Percentiles rank a stretch among this genome's conserved stretches.
phyloP scores from a whole-genome alignment of 2,329 filamentous ascomycete species.

The Hortaea sp. region DNA sequence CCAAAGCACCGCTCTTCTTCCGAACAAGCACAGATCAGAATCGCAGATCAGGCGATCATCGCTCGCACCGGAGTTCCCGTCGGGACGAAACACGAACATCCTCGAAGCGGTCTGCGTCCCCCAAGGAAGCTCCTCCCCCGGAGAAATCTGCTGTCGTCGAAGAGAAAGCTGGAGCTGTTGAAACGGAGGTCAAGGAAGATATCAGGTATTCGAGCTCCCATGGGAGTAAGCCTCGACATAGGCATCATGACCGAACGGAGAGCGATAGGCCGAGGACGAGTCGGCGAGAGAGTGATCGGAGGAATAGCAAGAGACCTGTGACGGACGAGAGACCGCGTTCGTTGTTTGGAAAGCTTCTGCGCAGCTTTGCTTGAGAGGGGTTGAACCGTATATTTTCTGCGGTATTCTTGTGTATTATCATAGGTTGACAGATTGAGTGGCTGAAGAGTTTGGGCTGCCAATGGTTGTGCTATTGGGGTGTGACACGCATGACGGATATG shows the following conservation, averaged over 20 bases:
- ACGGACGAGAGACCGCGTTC: constrained; percentile 2
- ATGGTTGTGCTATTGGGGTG: too few species aligned
- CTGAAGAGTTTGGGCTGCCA: too few species aligned
- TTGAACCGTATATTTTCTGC: too few species aligned
- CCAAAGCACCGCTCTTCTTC: constrained; percentile 4
- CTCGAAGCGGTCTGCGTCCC: constrained; percentile 1
- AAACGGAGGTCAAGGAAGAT: not conserved
- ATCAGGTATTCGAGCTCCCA: constrained; percentile 1
- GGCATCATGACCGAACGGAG: constrained; percentile 4
- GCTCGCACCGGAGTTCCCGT: not conserved
- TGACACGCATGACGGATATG: too few species aligned
- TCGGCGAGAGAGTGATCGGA: constrained; percentile 5
- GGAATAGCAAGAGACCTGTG: constrained; percentile 1
- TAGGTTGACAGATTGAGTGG: too few species aligned
- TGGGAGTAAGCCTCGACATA: constrained; percentile 1
- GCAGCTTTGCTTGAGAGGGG: not conserved
- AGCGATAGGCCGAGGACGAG: constrained; percentile 1
- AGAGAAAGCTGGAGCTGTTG: not conserved
- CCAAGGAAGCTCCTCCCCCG: not conserved
- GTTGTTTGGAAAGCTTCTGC: constrained; percentile 2
- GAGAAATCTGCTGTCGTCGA: not conserved
- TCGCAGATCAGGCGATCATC: not conserved
- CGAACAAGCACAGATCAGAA: constrained; percentile 1
- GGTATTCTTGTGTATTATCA: too few species aligned
- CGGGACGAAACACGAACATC: not conserved